Percentiles rank a stretch among this genome's conserved stretches.
phyloP scores from a whole-genome alignment of 78 protist genomes.

The Pigoraptor vietnamica region DNA sequence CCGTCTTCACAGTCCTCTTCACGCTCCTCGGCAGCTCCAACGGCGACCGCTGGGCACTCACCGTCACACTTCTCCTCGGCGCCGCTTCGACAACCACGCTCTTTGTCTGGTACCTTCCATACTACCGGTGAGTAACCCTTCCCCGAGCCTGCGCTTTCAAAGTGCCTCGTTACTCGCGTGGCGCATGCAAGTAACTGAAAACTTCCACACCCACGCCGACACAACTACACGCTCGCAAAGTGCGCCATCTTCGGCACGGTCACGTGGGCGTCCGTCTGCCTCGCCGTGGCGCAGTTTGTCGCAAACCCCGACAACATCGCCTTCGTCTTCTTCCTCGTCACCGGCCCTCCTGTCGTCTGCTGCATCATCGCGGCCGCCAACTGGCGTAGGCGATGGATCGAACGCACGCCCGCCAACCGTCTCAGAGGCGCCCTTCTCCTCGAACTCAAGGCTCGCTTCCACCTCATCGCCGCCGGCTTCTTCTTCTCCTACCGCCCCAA shows the following conservation, averaged over 20 bases:
- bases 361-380: background rate
- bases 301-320: background rate
- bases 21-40: background rate
- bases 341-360: background rate
- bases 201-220: no score
- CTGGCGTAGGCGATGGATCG: background rate
- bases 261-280: background rate
- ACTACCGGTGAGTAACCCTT: background rate
- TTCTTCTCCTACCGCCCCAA: background rate
- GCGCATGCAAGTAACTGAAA: no score
- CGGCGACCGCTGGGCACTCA: background rate
- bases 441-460: background rate
- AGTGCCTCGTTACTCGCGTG: no score
- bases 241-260: background rate
- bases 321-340: background rate
- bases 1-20: background rate
- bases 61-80: background rate
- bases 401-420: background rate
- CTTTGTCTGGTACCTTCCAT: background rate
- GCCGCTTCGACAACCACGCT: background rate
- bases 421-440: background rate
- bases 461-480: background rate
- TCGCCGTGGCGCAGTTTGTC: background rate
- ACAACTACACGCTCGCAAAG: background rate
- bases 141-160: no score